Percentiles rank a stretch among this genome's conserved stretches.
phyloP scores from a whole-genome alignment of 2,329 filamentous ascomycete species.

The Claviceps pazoutovae region DNA sequence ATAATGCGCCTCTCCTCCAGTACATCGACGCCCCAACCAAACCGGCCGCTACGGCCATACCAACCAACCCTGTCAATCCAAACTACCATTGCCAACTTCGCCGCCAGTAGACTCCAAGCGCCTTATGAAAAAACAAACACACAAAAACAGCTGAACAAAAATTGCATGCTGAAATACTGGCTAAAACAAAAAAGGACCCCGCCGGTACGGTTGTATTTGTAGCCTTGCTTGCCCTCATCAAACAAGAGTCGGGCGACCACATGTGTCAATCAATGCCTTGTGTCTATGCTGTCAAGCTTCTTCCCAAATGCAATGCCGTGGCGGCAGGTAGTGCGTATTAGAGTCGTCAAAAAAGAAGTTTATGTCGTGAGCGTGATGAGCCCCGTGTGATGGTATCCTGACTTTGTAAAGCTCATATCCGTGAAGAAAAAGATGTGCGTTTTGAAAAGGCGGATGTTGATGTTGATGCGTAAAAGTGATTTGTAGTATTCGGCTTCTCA shows the following conservation, averaged over 20 bases:
- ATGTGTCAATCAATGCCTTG: neutral
- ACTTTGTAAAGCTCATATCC: slow-evolving; percentile 13
- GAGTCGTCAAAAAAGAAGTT: slow-evolving; percentile 16
- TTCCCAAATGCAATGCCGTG: neutral
- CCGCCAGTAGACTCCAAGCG: slow-evolving; percentile 27
- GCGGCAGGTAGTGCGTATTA: slow-evolving; percentile 14
- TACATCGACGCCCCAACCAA: slow-evolving; percentile 3
- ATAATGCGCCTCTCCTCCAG: slow-evolving; percentile 3
- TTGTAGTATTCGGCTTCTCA: neutral
- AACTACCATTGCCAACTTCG: slow-evolving; percentile 18
- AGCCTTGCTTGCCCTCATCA: neutral
- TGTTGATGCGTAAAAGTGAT: neutral
- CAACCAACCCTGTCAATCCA: slow-evolving; percentile 23
- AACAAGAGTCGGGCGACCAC: neutral
- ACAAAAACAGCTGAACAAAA: slow-evolving; percentile 16
- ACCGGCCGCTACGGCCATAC: slow-evolving; percentile 16
- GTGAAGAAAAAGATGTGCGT: slow-evolving; percentile 5
- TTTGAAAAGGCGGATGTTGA: slow-evolving; percentile 1
- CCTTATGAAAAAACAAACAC: slow-evolving; percentile 18
- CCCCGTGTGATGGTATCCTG: slow-evolving; percentile 9
- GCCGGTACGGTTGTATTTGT: neutral
- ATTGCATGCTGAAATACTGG: slow-evolving; percentile 21
- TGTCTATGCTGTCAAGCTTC: neutral
- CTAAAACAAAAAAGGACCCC: slow-evolving; percentile 20
- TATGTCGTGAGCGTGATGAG: slow-evolving; percentile 17